These are phyloP conservation scores for Plasmopara muralis DNA, from an alignment of 352 stramenopile species.

Conservation along the genomic window DNA sequence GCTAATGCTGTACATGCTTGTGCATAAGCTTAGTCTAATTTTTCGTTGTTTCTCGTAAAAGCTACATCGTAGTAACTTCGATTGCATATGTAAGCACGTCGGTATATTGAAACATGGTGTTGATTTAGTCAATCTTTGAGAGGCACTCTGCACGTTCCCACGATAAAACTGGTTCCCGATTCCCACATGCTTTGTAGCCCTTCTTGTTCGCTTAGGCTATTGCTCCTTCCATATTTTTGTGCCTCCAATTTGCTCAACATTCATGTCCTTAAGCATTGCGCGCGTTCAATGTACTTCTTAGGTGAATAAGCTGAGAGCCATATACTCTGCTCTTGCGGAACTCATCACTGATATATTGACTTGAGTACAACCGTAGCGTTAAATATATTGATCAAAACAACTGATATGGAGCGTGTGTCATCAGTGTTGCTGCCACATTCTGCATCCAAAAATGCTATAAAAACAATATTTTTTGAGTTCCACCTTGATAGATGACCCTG, in stretches of 20 bases:
- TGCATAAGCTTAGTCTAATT: not conserved
- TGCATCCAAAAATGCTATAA: conserved; percentile 9
- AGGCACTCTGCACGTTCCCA: not conserved
- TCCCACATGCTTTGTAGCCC: not conserved
- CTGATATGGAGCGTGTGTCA: not conserved
- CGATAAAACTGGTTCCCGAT: not conserved
- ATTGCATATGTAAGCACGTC: not conserved
- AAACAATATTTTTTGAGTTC: not conserved
- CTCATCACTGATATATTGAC: not conserved
- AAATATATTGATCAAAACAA: conserved; percentile 4
- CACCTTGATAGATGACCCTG: not conserved
- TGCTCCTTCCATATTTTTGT: conserved; percentile 2
- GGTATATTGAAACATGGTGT: not conserved
- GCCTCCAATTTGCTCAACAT: not conserved
- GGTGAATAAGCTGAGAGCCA: not conserved
- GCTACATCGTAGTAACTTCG: not conserved
- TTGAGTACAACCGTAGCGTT: conserved; percentile 14
- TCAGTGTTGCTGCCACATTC: conserved; percentile 9
- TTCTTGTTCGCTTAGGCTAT: not conserved
- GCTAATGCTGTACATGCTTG: not conserved
- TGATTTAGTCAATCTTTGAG: not conserved
- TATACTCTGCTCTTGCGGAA: not conserved
- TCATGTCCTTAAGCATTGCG: conserved; percentile 5
- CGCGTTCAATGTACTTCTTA: not conserved
- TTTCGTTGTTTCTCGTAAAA: not conserved